phyloP scores from a whole-genome alignment of 371 early-diverging fungal genomes.

The Syncephalastrum racemosum region DNA sequence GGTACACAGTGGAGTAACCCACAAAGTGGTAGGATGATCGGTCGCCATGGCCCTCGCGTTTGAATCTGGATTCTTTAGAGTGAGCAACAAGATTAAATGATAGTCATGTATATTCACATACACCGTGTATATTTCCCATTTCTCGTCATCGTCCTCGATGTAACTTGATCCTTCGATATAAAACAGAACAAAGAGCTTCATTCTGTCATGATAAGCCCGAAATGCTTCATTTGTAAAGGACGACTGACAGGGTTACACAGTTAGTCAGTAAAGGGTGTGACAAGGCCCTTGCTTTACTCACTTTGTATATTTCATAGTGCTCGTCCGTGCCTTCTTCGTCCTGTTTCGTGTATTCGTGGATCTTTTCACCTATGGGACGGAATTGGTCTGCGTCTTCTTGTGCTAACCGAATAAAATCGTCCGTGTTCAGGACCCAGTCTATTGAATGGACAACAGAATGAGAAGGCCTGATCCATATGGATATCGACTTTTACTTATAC shows the following conservation, averaged over 20 bases:
- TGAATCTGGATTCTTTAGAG: conserved; percentile 20
- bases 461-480: not conserved
- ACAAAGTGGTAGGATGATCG: conserved; percentile 64
- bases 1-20: conserved; percentile 81
- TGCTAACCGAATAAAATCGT: conserved; percentile 62
- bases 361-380: conserved; percentile 70
- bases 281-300: conserved; percentile 20
- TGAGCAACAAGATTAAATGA: not conserved
- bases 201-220: conserved; percentile 72
- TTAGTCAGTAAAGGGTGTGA: not conserved
- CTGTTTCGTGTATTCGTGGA: conserved; percentile 61
- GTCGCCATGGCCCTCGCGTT: conserved; percentile 23
- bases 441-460: not conserved
- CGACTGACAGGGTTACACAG: conserved; percentile 8
- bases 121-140: conserved; percentile 80
- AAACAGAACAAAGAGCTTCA: conserved; percentile 77
- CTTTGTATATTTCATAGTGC: conserved; percentile 78
- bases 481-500: conserved; percentile 21
- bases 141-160: conserved; percentile 81
- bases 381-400: conserved; percentile 60
- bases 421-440: conserved; percentile 56
- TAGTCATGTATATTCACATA: conserved; percentile 29
- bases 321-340: conserved; percentile 37
- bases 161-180: conserved; percentile 91
- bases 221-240: conserved; percentile 61